phyloP scores from a whole-genome alignment of 768 basidiomycete species.

The Zangia roseola region DNA sequence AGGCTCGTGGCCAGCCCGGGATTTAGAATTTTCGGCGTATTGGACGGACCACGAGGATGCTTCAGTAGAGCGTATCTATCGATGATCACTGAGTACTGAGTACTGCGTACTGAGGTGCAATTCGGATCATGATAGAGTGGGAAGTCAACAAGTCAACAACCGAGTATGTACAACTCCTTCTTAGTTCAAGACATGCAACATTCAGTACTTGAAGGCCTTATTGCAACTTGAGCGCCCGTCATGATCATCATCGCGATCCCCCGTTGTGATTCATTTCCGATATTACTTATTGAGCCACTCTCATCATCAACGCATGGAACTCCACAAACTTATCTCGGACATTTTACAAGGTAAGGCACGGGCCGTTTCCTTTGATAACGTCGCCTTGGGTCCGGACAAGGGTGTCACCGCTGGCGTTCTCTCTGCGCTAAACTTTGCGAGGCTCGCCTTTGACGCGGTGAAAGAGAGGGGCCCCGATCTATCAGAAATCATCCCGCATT shows the following conservation, averaged over 20 bases:
- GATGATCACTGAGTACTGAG: too few species aligned
- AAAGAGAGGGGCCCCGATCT: conserved; percentile 2
- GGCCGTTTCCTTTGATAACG: conserved; percentile 42
- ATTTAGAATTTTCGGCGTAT: too few species aligned
- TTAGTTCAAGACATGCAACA: too few species aligned
- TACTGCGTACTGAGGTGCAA: too few species aligned
- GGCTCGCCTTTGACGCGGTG: conserved; percentile 38
- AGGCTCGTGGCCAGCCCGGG: too few species aligned
- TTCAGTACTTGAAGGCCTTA: too few species aligned
- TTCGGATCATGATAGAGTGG: too few species aligned
- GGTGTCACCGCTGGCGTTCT: conserved; percentile 48
- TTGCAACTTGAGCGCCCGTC: too few species aligned
- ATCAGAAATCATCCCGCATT: conserved; percentile 8
- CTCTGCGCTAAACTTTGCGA: conserved; percentile 58
- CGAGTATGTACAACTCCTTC: too few species aligned
- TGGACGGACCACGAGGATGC: too few species aligned
- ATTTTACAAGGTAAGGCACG: conserved; percentile 30
- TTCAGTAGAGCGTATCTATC: too few species aligned
- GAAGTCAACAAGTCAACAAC: too few species aligned
- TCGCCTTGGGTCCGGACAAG: conserved; percentile 36
- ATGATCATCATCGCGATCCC: conserved; percentile 4
- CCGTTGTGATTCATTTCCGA: conserved; percentile 2
- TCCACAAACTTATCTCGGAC: conserved; percentile 13
- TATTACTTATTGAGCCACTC: not conserved
- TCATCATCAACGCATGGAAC: conserved; percentile 8